Percentiles rank a stretch among this genome's conserved stretches.
phyloP scores from a whole-genome alignment of 768 basidiomycete species.

The Thelephora aurantiotincta region DNA sequence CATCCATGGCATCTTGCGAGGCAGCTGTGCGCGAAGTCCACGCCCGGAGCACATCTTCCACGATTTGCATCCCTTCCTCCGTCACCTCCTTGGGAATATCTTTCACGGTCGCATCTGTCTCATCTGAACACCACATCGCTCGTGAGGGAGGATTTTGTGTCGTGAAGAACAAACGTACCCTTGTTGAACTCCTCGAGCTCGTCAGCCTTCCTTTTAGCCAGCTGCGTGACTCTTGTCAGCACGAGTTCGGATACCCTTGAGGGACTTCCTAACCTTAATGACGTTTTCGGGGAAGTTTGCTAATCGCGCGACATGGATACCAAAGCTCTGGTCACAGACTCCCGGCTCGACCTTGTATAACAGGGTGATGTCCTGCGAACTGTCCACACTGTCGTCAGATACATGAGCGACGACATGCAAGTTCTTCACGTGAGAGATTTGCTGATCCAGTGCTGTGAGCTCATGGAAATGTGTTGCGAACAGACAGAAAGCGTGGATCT shows the following conservation, averaged over 20 bases:
- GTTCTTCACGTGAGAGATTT: conserved; percentile 81
- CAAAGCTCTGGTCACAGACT: conserved; percentile 93
- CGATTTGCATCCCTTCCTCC: conserved; percentile 67
- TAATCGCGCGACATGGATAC: conserved; percentile 94
- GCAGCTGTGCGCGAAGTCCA: conserved; percentile 38
- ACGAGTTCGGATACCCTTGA: background rate
- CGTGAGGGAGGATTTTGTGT: background rate
- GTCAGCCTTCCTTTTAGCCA: conserved; percentile 85
- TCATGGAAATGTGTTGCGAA: conserved; percentile 99
- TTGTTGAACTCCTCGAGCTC: conserved; percentile 78
- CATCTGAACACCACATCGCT: conserved; percentile 6
- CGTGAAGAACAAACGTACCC: conserved; percentile 16
- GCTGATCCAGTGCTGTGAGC: conserved; percentile 80
- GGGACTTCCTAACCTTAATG: conserved; percentile 41
- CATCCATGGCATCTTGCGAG: conserved; percentile 34
- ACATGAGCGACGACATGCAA: conserved; percentile 94
- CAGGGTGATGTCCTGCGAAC: conserved; percentile 68
- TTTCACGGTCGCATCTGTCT: conserved; percentile 19
- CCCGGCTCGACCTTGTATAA: conserved; percentile 70
- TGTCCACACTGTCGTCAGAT: conserved; percentile 26
- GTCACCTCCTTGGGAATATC: conserved; percentile 44
- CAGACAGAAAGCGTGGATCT: conserved; percentile 86
- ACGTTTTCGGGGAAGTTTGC: conserved; percentile 96
- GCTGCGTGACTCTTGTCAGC: conserved; percentile 24
- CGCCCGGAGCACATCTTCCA: conserved; percentile 60